These are phyloP conservation scores for Xylaria palmicola DNA, from an alignment of 495 filamentous ascomycete species.

Conservation along the genomic window DNA sequence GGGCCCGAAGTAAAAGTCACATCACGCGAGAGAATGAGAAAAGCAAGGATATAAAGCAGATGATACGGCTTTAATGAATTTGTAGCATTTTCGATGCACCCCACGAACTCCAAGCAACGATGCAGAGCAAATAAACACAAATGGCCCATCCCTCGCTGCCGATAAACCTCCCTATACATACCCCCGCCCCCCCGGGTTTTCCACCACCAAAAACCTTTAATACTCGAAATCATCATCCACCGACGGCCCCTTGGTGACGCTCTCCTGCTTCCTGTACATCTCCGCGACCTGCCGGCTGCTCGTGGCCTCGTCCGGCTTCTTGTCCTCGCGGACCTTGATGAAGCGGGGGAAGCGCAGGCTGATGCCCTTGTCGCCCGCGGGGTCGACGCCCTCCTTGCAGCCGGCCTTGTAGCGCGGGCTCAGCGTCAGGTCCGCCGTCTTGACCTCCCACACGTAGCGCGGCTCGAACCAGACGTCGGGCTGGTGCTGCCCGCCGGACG, in stretches of 20 bases:
- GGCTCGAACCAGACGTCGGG: slow-evolving; percentile 99
- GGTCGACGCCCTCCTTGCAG: slow-evolving; percentile 61
- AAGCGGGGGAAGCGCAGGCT: slow-evolving; percentile 88
- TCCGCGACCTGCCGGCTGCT: slow-evolving; percentile 80
- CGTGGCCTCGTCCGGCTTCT: slow-evolving; percentile 91
- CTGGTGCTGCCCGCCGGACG: slow-evolving; percentile 79
- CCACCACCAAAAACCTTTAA: no score
- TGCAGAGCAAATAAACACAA: slow-evolving; percentile 1
- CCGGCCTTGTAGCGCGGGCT: slow-evolving; percentile 89
- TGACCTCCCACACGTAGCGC: slow-evolving; percentile 93
- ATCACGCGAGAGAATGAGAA: no score
- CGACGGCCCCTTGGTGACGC: slow-evolving; percentile 69
- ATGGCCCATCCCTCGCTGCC: not conserved
- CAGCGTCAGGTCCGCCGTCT: slow-evolving; percentile 90
- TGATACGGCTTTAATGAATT: not conserved
- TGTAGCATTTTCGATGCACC: not conserved
- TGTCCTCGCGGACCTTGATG: slow-evolving; percentile 86
- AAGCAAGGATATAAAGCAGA: no score
- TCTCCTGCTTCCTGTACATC: slow-evolving; percentile 95
- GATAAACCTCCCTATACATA: not conserved
- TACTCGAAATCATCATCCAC: slow-evolving; percentile 99
- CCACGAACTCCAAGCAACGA: slow-evolving; percentile 6
- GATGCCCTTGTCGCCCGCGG: slow-evolving; percentile 75
- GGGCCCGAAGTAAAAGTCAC: no score
- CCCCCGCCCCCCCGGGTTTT: not conserved